Evolutionary conservation across 2,329 filamentous ascomycete species (phyloP), one percentile per base, ranked within the genome.

Genomic region (Cladorrhinum sp.): DNA sequence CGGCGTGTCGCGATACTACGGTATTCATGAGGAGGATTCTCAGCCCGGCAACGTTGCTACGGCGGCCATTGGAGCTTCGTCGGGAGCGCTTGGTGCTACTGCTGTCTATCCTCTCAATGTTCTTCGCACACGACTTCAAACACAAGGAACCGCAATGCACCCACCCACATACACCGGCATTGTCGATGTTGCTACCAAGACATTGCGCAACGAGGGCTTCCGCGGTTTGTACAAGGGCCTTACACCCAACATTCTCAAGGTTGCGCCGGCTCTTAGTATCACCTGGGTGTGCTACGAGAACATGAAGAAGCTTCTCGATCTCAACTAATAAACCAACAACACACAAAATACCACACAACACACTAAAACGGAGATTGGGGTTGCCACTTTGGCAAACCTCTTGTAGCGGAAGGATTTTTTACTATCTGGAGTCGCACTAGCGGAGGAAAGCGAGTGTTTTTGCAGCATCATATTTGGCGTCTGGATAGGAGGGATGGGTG

Each of bases 61-160:
- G 4, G 95, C 92, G 53, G 84, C 90, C 45, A 96, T 98, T 70
- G 95, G 95, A 53, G 95, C 93, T 3, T 88, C 91, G 53, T 96
- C 92, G 49, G 95, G 95, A 48, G 93, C 93, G 0, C 88, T 97
- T 62, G 93, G 95, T 63, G 95, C 95, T 2, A 91, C 88, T n/a
- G 85, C 93, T 12, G 95, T 99, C 36, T 99, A 99, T 71, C 95
- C 95, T 0, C 80, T 99, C 67, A 99, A 99, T 71, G 86, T 99
- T 54, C 84, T 99, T 22, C 87, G 95, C 60, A 99, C 95, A 3
- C 83, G 93, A 66, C 78, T 98, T 64, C 95, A 99, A 76, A 96
- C 92, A 10, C 95, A 98, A 76, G 95, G 95, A 58, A 98, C 95
- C 0, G 84, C 87, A n/a, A 86, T 96, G 72, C 95, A 99, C 73